These are phyloP conservation scores for Mycena crocata DNA, from an alignment of 768 basidiomycete genomes.

Conservation along the genomic window DNA sequence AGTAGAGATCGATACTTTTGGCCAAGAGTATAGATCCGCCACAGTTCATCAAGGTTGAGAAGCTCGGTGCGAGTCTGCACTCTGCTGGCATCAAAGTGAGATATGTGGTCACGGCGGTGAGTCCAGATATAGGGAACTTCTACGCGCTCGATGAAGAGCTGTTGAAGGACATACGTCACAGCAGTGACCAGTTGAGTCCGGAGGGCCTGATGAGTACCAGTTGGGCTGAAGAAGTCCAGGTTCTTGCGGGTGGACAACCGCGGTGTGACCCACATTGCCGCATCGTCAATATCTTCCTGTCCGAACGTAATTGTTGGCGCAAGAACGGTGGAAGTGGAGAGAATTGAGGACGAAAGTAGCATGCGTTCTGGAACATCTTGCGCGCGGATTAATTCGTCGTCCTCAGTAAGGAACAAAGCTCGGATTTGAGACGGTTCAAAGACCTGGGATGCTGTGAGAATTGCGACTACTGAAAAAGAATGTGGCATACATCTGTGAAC, in stretches of 20 bases:
- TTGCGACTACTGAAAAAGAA: conserved; percentile 24
- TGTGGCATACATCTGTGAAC: conserved; percentile 78
- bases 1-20: conserved; percentile 90
- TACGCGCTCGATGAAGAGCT: conserved; percentile 87
- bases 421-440: conserved; percentile 98
- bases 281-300: conserved; percentile 79
- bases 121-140: conserved; percentile 97
- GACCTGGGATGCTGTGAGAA: conserved; percentile 64
- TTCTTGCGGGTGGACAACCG: conserved; percentile 80
- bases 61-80: conserved; percentile 75
- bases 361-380: conserved; percentile 96
- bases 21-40: conserved; percentile 91
- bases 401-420: conserved; percentile 88
- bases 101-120: conserved; percentile 92
- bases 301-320: conserved; percentile 66
- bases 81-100: conserved; percentile 79
- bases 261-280: conserved; percentile 89
- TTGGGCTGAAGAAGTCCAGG: conserved; percentile 76
- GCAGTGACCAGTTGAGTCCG: conserved; percentile 79
- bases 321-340: conserved; percentile 48
- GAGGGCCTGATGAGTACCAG: conserved; percentile 69
- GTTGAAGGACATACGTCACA: conserved; percentile 81
- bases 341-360: conserved; percentile 80
- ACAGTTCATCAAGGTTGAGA: conserved; percentile 83
- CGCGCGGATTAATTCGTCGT: conserved; percentile 91